Evolutionary conservation across 176 grass and related monocot species (phyloP).

Genomic region (Miscanthus lutarioriparius): DNA sequence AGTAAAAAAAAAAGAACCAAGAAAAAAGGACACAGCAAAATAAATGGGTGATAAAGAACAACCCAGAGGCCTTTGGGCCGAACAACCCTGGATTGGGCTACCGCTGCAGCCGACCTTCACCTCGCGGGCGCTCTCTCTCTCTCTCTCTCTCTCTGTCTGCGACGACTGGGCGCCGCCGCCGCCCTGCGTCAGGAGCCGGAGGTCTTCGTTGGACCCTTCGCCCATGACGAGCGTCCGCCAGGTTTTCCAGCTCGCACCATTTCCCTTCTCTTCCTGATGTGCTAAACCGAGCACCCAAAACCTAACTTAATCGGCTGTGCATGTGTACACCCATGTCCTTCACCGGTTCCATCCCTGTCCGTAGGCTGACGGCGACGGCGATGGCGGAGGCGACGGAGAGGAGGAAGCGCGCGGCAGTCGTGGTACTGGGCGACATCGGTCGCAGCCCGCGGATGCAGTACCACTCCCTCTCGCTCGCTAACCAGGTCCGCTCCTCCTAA

Average conservation of each 20-base stretch:
- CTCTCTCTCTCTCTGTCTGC: background rate
- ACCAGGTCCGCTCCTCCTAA: conserved; percentile 47
- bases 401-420: conserved; percentile 66
- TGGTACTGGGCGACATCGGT: conserved; percentile 93
- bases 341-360: background rate
- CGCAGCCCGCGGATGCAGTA: conserved; percentile 98
- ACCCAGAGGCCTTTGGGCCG: background rate
- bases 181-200: background rate
- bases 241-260: background rate
- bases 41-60: background rate
- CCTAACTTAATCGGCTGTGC: background rate
- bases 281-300: background rate
- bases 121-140: background rate
- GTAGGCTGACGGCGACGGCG: background rate
- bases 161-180: background rate
- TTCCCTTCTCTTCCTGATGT: background rate
- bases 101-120: background rate
- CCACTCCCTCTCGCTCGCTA: conserved; percentile 90
- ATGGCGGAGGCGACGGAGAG: conserved; percentile 31
- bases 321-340: background rate
- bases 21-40: background rate
- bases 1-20: no score
- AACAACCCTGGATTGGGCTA: background rate
- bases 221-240: background rate
- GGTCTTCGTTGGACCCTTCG: background rate